phyloP scores from a whole-genome alignment of 768 basidiomycete species.

The Collybia nuda region DNA sequence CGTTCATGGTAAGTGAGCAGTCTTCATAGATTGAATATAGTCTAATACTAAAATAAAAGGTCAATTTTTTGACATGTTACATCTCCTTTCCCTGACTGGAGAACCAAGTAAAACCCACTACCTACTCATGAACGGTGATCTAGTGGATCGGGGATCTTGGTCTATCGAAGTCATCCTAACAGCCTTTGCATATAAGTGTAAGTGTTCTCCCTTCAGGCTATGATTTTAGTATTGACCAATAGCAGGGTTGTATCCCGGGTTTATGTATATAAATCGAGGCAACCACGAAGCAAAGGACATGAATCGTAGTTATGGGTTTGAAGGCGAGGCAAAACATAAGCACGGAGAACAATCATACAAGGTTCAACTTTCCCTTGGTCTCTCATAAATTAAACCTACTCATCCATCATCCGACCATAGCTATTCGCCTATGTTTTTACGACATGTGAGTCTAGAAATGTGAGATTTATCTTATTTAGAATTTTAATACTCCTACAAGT shows the following conservation, averaged over 20 bases:
- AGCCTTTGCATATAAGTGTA: conserved; percentile 94
- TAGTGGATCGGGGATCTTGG: conserved; percentile 97
- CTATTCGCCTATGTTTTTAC: conserved; percentile 96
- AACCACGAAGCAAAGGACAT: conserved; percentile 98
- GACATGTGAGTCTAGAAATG: conserved; percentile 53
- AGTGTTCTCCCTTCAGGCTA: conserved; percentile 19
- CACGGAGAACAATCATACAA: conserved; percentile 96
- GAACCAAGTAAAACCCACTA: conserved; percentile 84
- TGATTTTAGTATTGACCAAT: conserved; percentile 4
- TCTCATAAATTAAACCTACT: conserved; percentile 2
- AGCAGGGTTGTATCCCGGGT: conserved; percentile 86
- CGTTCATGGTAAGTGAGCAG: conserved; percentile 71
- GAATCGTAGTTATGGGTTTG: conserved; percentile 93
- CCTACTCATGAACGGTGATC: conserved; percentile 90
- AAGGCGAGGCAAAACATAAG: conserved; percentile 96
- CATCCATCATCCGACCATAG: conserved; percentile 29
- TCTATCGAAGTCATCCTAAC: conserved; percentile 90
- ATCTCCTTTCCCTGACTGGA: conserved; percentile 84
- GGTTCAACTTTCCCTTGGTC: conserved; percentile 32
- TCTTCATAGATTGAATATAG: background rate
- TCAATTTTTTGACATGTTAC: conserved; percentile 92
- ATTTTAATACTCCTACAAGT: conserved; percentile 45
- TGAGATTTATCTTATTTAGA: background rate
- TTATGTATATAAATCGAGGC: conserved; percentile 92
- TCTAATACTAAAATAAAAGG: conserved; percentile 40